These are phyloP conservation scores for Phylloporus arenicola DNA, from an alignment of 768 basidiomycete genomes.

Conservation along the genomic window DNA sequence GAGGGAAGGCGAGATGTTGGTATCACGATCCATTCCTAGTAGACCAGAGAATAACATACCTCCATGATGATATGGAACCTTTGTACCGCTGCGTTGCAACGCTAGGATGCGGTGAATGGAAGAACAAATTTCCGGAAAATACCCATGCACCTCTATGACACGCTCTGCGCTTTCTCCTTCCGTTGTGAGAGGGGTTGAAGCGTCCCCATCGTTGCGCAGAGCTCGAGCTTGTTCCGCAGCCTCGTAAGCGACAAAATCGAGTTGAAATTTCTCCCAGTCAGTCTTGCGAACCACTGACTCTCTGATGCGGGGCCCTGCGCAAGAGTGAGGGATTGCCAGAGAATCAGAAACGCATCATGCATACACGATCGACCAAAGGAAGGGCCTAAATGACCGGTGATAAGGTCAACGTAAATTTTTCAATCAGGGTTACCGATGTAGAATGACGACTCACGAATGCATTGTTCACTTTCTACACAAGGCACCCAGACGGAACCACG, in stretches of 20 bases:
- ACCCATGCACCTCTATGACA: slow-evolving; percentile 1
- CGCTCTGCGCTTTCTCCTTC: not conserved
- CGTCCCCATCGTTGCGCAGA: not conserved
- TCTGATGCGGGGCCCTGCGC: slow-evolving; percentile 16
- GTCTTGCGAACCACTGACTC: slow-evolving; percentile 14
- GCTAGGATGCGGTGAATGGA: slow-evolving; percentile 2
- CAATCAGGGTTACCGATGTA: not conserved
- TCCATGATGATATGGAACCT: slow-evolving; percentile 14
- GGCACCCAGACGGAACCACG: slow-evolving; percentile 16
- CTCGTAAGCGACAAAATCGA: slow-evolving; percentile 2
- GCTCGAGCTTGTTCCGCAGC: not conserved
- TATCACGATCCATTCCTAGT: not conserved
- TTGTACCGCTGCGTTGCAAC: not conserved
- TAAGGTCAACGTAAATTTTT: not conserved
- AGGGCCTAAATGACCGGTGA: not conserved
- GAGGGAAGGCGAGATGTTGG: not conserved
- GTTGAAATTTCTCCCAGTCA: slow-evolving; percentile 10
- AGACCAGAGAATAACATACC: slow-evolving; percentile 6
- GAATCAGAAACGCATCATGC: not conserved
- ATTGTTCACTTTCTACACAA: slow-evolving; percentile 15
- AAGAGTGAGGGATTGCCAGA: not conserved
- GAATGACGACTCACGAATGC: slow-evolving; percentile 18
- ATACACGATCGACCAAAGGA: slow-evolving; percentile 6
- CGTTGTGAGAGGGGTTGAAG: not conserved
- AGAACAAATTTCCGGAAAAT: not conserved